phyloP scores from a whole-genome alignment of 345 rosid genomes.

The Pugionium dolabratum region DNA sequence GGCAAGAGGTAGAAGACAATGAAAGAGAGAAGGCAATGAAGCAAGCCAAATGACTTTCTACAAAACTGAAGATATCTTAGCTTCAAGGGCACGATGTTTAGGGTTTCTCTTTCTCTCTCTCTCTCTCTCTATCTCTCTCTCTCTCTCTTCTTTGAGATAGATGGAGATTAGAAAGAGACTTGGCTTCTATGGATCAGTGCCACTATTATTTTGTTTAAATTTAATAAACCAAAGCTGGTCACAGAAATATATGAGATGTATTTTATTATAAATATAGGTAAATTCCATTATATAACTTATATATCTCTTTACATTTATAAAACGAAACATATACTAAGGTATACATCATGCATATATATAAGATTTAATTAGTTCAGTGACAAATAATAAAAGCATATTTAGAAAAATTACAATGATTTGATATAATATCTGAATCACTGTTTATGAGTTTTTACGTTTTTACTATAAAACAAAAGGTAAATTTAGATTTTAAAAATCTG shows the following conservation, averaged over 20 bases:
- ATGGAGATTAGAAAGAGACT: constrained; percentile 22
- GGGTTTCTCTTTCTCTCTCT: constrained; percentile 40
- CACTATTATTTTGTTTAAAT: constrained; percentile 35
- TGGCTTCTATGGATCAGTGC: constrained; percentile 48
- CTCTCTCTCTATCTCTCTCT: too few relatives aligned
- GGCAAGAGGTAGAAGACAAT: constrained; percentile 51
- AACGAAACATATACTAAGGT: too few relatives aligned
- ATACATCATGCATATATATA: too few relatives aligned
- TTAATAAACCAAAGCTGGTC: constrained; percentile 47
- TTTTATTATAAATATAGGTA: constrained; percentile 18
- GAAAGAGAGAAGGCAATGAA: constrained; percentile 37
- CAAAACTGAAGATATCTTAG: constrained; percentile 47
- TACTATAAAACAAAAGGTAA: too few relatives aligned
- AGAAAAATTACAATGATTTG: too few relatives aligned
- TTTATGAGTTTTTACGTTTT: too few relatives aligned
- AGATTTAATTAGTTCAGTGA: too few relatives aligned
- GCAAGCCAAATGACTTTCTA: constrained; percentile 39
- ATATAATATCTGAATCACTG: too few relatives aligned
- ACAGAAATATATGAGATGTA: constrained; percentile 51
- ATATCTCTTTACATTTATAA: neutral
- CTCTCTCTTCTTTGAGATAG: constrained; percentile 42
- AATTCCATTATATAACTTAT: neutral
- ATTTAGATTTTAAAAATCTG: too few relatives aligned
- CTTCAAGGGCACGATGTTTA: constrained; percentile 68
- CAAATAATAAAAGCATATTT: too few relatives aligned